Percentiles rank a stretch among this genome's conserved stretches.
Conservation (phyloP, 2,329 filamentous ascomycete species). For the Phialophora chinensis region DNA sequence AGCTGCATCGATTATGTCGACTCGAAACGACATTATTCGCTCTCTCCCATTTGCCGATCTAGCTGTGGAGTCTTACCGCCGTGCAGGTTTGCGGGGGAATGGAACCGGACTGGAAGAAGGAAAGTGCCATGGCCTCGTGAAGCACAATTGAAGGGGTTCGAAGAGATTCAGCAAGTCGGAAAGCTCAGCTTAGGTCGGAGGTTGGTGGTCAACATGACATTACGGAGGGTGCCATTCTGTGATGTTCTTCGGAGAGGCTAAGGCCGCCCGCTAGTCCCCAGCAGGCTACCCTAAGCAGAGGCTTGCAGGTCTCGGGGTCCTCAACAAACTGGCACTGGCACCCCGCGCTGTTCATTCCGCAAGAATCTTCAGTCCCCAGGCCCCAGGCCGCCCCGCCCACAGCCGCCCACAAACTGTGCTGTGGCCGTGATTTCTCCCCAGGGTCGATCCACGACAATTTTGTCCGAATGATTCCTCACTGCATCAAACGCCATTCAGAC, state of each 20-base stretch:
- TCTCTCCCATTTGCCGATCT: conserved; percentile 16
- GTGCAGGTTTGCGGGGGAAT: conserved; percentile 28
- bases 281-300: conserved; percentile 4
- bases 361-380: conserved; percentile 12
- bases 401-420: conserved; percentile 6
- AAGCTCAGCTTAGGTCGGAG: background rate
- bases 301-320: conserved; percentile 13
- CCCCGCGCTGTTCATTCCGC: conserved; percentile 19
- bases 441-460: conserved; percentile 12
- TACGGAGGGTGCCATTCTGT: background rate
- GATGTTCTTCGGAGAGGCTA: background rate
- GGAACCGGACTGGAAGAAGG: conserved; percentile 23
- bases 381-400: background rate
- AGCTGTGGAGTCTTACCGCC: background rate
- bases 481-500: conserved; percentile 13
- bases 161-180: background rate
- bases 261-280: conserved; percentile 1
- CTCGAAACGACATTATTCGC: conserved; percentile 10
- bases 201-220: background rate
- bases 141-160: background rate
- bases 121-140: conserved; percentile 3
- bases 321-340: conserved; percentile 16
- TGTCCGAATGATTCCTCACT: conserved; percentile 5
- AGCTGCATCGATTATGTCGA: conserved; percentile 24
- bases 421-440: background rate